Conservation (phyloP, 306 rosid genomes). For the Dalbergia cultrata region DNA sequence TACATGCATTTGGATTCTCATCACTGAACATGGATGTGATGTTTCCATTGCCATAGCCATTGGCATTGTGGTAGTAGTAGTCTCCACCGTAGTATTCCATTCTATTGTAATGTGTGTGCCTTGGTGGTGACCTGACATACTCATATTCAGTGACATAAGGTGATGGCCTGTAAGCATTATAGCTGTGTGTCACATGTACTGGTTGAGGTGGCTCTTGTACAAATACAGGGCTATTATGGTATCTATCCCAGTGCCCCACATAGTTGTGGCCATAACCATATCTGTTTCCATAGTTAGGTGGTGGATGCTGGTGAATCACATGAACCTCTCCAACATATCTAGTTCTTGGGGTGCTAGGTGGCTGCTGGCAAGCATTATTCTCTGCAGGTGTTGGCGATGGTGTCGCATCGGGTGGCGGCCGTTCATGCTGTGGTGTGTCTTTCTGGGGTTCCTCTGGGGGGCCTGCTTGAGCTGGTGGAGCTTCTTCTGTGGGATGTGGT, state of each 20-base stretch:
- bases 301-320: slow-evolving; percentile 54
- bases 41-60: slow-evolving; percentile 52
- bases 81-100: slow-evolving; percentile 57
- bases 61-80: slow-evolving; percentile 46
- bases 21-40: slow-evolving; percentile 84
- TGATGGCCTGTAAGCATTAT: slow-evolving; percentile 69
- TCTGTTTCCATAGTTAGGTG: slow-evolving; percentile 55
- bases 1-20: slow-evolving; percentile 92
- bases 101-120: slow-evolving; percentile 48
- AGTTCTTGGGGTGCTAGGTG: slow-evolving; percentile 46
- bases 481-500: slow-evolving; percentile 36
- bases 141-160: slow-evolving; percentile 70
- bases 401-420: slow-evolving; percentile 46
- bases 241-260: slow-evolving; percentile 50
- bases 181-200: slow-evolving; percentile 65
- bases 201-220: slow-evolving; percentile 51
- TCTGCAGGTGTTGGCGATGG: slow-evolving; percentile 48
- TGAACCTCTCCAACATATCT: slow-evolving; percentile 61
- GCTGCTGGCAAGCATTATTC: slow-evolving; percentile 45
- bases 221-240: slow-evolving; percentile 53
- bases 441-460: slow-evolving; percentile 48
- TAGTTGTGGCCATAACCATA: slow-evolving; percentile 50
- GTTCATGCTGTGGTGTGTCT: slow-evolving; percentile 50
- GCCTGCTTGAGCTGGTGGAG: slow-evolving; percentile 42
- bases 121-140: slow-evolving; percentile 60